A percentile compares a stretch with the other conserved stretches of the same genome.
These are phyloP conservation scores for Talaromyces thailandensis DNA, from an alignment of 495 filamentous ascomycete species.

Conservation along the genomic window DNA sequence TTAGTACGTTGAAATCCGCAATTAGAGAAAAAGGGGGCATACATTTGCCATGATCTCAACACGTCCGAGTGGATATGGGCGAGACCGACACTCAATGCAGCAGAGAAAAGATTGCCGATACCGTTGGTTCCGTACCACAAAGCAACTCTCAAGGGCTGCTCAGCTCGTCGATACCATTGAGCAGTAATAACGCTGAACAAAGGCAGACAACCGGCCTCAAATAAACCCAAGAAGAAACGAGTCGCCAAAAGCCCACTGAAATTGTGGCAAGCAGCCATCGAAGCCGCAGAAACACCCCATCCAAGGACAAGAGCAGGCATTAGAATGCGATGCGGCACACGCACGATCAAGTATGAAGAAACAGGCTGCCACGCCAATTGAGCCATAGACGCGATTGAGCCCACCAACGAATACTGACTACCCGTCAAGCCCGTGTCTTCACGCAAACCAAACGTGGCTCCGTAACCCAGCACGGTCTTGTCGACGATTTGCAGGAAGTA, in stretches of 20 bases:
- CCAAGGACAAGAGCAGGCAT: slow-evolving; percentile 52
- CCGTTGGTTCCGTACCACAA: slow-evolving; percentile 44
- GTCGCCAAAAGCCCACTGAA: slow-evolving; percentile 35
- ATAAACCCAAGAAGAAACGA: slow-evolving; percentile 39
- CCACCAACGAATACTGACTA: slow-evolving; percentile 52
- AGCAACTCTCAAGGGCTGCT: slow-evolving; percentile 41
- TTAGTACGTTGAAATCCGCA: neutral
- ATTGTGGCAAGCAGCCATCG: slow-evolving; percentile 36
- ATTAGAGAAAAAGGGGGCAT: slow-evolving; percentile 12
- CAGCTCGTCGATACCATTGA: slow-evolving; percentile 40
- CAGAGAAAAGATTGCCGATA: slow-evolving; percentile 36
- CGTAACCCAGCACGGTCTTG: slow-evolving; percentile 55
- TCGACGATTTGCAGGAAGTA: slow-evolving; percentile 60
- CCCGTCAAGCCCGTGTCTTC: slow-evolving; percentile 44
- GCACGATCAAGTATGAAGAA: slow-evolving; percentile 55
- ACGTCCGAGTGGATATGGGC: slow-evolving; percentile 44
- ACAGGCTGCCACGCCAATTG: slow-evolving; percentile 61
- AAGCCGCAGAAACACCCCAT: slow-evolving; percentile 37
- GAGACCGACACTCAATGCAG: slow-evolving; percentile 39
- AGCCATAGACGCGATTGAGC: slow-evolving; percentile 53
- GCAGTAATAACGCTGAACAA: slow-evolving; percentile 45
- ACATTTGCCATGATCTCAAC: slow-evolving; percentile 56
- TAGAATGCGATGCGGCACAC: slow-evolving; percentile 54
- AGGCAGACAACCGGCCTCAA: slow-evolving; percentile 50
- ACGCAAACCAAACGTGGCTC: slow-evolving; percentile 52